These are phyloP conservation scores for Fusarium sp. DNA, from an alignment of 2,329 filamentous ascomycete species.

Conservation along the genomic window DNA sequence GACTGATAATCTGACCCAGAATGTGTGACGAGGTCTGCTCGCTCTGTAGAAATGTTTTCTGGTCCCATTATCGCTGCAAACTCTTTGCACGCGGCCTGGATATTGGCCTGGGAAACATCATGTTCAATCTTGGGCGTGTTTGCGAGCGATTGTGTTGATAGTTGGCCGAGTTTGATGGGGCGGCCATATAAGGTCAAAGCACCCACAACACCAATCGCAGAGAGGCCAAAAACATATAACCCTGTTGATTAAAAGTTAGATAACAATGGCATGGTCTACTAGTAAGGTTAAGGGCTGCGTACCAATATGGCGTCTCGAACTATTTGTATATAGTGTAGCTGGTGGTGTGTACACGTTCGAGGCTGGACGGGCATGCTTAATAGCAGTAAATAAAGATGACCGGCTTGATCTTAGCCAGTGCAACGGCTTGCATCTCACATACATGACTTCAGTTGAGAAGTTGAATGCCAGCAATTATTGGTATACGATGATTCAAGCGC, in stretches of 20 bases:
- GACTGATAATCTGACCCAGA: conserved; percentile 36
- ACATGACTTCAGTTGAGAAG: no score
- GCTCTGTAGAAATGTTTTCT: conserved; percentile 19
- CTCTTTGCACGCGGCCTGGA: conserved; percentile 6
- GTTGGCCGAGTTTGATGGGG: fast-evolving
- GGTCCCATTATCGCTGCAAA: conserved; percentile 6
- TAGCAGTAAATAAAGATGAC: fast-evolving
- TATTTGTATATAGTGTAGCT: fast-evolving
- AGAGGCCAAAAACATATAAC: background rate
- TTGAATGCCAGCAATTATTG: no score
- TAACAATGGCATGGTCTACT: no score
- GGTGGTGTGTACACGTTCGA: background rate
- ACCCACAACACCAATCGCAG: background rate
- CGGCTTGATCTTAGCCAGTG: no score
- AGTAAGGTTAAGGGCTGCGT: no score
- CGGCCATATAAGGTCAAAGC: fast-evolving
- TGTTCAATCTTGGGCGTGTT: background rate
- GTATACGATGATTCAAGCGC: no score
- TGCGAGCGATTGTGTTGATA: background rate
- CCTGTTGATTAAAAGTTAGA: background rate
- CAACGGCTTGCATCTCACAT: no score
- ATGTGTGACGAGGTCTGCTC: conserved; percentile 8
- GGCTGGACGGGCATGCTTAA: fast-evolving
- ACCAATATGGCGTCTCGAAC: background rate
- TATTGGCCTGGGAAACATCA: background rate